Evolutionary conservation across 1,284 basidiomycete species (phyloP).

Genomic region (Exsudoporus floridanus): DNA sequence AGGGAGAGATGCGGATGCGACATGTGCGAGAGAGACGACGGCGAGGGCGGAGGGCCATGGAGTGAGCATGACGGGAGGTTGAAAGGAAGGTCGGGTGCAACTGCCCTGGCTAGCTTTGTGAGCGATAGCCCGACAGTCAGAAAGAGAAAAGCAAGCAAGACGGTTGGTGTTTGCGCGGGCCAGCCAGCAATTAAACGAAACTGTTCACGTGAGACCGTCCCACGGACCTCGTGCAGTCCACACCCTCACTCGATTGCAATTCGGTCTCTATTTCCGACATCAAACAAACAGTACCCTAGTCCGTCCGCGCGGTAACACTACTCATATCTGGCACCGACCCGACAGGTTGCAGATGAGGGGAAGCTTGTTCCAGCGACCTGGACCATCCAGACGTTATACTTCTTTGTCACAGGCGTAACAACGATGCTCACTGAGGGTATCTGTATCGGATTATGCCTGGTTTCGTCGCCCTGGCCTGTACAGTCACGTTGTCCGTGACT

Average conservation of each 20-base stretch:
- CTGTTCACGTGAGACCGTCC: constrained; percentile 20
- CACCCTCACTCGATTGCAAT: not conserved
- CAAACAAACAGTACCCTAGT: constrained; percentile 11
- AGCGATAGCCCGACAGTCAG: not conserved
- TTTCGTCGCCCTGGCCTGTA: constrained; percentile 51
- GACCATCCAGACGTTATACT: not conserved
- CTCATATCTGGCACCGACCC: constrained; percentile 26
- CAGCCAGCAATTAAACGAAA: constrained; percentile 8
- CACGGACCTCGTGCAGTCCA: constrained; percentile 10
- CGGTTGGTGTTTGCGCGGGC: not conserved
- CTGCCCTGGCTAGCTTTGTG: constrained; percentile 6
- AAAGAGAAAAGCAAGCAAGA: not conserved
- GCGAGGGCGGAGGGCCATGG: constrained; percentile 20
- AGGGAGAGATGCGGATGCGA: constrained; percentile 62
- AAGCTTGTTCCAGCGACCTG: constrained; percentile 33
- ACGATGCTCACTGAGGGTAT: constrained; percentile 62
- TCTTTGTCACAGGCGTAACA: not conserved
- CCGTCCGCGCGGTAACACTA: constrained; percentile 16
- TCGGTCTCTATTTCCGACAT: constrained; percentile 1
- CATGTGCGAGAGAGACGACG: constrained; percentile 28
- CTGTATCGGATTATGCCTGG: constrained; percentile 59
- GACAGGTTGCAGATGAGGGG: constrained; percentile 34
- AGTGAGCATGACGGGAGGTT: constrained; percentile 9
- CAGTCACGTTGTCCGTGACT: constrained; percentile 43
- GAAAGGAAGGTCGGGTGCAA: constrained; percentile 11